Evolutionary conservation across 2,329 filamentous ascomycete species (phyloP).

Genomic region (Byssochlamys sp.): DNA sequence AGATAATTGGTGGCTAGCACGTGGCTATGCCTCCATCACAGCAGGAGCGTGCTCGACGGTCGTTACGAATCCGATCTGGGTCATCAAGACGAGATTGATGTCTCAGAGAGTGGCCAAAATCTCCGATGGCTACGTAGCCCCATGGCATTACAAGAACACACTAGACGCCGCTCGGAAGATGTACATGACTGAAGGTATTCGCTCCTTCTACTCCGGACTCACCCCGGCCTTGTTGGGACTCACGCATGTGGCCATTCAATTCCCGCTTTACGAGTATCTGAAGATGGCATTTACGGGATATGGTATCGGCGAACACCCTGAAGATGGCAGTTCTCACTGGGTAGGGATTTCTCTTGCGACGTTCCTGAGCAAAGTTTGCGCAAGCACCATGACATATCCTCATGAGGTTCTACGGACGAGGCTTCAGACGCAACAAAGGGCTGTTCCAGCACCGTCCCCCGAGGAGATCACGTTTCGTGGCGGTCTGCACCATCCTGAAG

Average conservation of each 20-base stretch:
- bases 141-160: constrained; percentile 84
- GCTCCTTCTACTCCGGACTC: constrained; percentile 89
- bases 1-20: constrained; percentile 70
- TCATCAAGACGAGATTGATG: constrained; percentile 97
- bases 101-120: constrained; percentile 61
- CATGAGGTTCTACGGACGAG: constrained; percentile 92
- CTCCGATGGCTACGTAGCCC: constrained; percentile 41
- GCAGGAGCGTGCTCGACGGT: constrained; percentile 89
- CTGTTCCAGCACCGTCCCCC: constrained; percentile 37
- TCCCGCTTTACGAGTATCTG: constrained; percentile 88
- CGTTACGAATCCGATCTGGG: constrained; percentile 96
- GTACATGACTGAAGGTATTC: constrained; percentile 79
- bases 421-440: constrained; percentile 82
- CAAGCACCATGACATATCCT: constrained; percentile 89
- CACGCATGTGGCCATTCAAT: constrained; percentile 92
- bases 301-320: constrained; percentile 66
- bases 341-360: constrained; percentile 77
- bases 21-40: constrained; percentile 79
- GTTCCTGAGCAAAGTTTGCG: constrained; percentile 85
- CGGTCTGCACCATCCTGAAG: constrained; percentile 28
- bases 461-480: constrained; percentile 44
- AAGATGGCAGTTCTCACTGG: constrained; percentile 60
- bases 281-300: constrained; percentile 83
- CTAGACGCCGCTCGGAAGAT: constrained; percentile 89
- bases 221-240: constrained; percentile 84